These are phyloP conservation scores for Tricholoma sp. DNA, from an alignment of 768 basidiomycete species.

Conservation along the genomic window DNA sequence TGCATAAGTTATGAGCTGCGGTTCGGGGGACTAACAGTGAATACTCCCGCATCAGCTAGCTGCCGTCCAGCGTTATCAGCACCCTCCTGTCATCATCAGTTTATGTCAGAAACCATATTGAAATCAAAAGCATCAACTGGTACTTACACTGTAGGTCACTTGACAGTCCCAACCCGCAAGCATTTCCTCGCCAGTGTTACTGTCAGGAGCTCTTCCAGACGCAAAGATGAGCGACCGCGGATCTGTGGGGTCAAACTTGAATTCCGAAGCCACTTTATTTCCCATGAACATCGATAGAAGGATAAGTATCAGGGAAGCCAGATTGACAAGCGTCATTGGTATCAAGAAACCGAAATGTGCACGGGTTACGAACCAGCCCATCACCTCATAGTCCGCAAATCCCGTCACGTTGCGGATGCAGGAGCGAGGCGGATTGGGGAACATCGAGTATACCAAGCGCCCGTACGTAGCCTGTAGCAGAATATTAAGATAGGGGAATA, in stretches of 20 bases:
- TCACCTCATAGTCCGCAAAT: slow-evolving; percentile 1
- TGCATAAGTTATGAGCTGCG: too few species aligned
- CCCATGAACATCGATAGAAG: slow-evolving; percentile 10
- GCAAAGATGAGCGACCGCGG: background rate
- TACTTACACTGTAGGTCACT: background rate
- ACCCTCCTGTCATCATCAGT: too few species aligned
- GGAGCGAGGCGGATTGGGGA: background rate
- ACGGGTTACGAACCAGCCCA: slow-evolving; percentile 15
- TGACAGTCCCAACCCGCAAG: background rate
- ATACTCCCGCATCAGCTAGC: too few species aligned
- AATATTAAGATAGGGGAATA: too few species aligned
- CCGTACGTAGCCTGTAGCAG: background rate
- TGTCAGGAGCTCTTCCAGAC: background rate
- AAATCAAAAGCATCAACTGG: background rate
- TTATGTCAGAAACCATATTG: too few species aligned
- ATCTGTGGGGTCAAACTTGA: background rate
- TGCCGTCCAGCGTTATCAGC: too few species aligned
- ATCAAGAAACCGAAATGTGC: slow-evolving; percentile 17
- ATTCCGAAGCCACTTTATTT: background rate
- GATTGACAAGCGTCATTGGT: slow-evolving; percentile 19
- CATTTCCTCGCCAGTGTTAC: background rate
- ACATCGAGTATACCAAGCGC: background rate
- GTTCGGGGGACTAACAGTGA: too few species aligned
- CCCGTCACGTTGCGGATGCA: background rate
- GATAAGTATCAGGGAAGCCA: slow-evolving; percentile 13